These are phyloP conservation scores for Ramichloridium luteum DNA, from an alignment of 2,329 filamentous ascomycete genomes.

Conservation along the genomic window DNA sequence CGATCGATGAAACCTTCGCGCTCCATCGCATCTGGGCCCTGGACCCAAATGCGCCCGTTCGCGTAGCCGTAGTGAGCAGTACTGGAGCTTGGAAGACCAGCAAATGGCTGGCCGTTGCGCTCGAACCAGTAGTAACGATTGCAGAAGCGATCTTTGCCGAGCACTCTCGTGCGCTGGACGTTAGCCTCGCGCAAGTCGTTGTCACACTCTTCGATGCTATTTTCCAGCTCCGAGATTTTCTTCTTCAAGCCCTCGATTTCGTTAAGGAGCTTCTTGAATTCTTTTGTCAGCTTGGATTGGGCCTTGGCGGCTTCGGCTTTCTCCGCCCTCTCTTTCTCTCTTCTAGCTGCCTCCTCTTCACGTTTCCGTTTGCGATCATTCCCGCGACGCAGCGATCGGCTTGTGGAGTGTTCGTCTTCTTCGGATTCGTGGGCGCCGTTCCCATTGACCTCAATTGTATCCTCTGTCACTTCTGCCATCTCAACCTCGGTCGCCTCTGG, in stretches of 20 bases:
- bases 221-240: slow-evolving; percentile 67
- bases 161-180: slow-evolving; percentile 74
- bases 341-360: slow-evolving; percentile 50
- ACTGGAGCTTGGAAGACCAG: slow-evolving; percentile 73
- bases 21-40: slow-evolving; percentile 85
- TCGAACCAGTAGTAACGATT: slow-evolving; percentile 99
- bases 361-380: slow-evolving; percentile 47
- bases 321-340: slow-evolving; percentile 52
- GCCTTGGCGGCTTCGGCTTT: slow-evolving; percentile 49
- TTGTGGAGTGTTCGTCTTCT: slow-evolving; percentile 52
- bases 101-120: slow-evolving; percentile 94
- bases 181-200: slow-evolving; percentile 90
- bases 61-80: slow-evolving; percentile 80
- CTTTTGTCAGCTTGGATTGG: slow-evolving; percentile 62
- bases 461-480: slow-evolving; percentile 28
- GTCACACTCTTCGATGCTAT: slow-evolving; percentile 72
- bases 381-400: slow-evolving; percentile 43
- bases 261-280: slow-evolving; percentile 75
- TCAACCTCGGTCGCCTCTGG: slow-evolving; percentile 19
- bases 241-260: slow-evolving; percentile 83
- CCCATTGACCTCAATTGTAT: slow-evolving; percentile 45
- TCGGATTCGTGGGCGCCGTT: slow-evolving; percentile 49
- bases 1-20: slow-evolving; percentile 77
- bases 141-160: slow-evolving; percentile 94
- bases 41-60: slow-evolving; percentile 91